Conservation (phyloP, 108 stramenopile genomes). For the Stephanodiscus triporus region DNA sequence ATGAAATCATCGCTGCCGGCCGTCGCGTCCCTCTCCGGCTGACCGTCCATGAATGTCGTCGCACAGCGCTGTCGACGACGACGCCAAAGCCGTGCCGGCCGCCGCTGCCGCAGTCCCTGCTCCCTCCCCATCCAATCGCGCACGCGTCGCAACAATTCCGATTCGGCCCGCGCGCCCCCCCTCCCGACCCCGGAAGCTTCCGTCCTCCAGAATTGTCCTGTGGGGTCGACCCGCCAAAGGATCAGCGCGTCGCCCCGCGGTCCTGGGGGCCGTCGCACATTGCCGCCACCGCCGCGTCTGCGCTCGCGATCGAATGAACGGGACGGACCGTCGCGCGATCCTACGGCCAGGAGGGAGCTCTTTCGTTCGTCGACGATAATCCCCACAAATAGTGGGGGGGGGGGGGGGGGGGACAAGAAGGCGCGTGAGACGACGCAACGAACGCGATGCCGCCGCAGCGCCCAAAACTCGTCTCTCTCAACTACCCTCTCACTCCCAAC, state of each 20-base stretch:
- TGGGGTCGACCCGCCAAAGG: slow-evolving; percentile 80
- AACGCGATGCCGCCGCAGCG: too few relatives aligned
- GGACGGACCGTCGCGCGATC: slow-evolving; percentile 24
- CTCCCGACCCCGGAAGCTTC: slow-evolving; percentile 66
- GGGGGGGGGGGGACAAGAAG: not conserved
- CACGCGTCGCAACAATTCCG: slow-evolving; percentile 37
- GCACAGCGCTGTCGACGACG: too few relatives aligned
- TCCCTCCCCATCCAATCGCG: slow-evolving; percentile 16
- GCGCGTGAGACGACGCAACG: slow-evolving; percentile 8
- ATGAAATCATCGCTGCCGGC: not conserved
- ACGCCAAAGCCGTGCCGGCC: too few relatives aligned
- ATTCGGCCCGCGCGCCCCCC: slow-evolving; percentile 53
- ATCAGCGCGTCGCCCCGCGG: slow-evolving; percentile 8
- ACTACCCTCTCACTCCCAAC: not conserved
- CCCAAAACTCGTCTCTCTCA: too few relatives aligned
- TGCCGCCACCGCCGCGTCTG: not conserved
- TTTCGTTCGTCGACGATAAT: too few relatives aligned
- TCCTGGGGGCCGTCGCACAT: not conserved
- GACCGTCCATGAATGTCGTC: too few relatives aligned
- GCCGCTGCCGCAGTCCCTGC: too few relatives aligned
- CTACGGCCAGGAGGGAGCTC: slow-evolving; percentile 64
- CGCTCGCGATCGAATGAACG: not conserved
- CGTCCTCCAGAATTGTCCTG: slow-evolving; percentile 83
- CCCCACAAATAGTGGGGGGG: slow-evolving; percentile 3
- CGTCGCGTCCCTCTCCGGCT: not conserved